Conservation (phyloP, 345 rosid genomes). For the Salix arbutifolia region DNA sequence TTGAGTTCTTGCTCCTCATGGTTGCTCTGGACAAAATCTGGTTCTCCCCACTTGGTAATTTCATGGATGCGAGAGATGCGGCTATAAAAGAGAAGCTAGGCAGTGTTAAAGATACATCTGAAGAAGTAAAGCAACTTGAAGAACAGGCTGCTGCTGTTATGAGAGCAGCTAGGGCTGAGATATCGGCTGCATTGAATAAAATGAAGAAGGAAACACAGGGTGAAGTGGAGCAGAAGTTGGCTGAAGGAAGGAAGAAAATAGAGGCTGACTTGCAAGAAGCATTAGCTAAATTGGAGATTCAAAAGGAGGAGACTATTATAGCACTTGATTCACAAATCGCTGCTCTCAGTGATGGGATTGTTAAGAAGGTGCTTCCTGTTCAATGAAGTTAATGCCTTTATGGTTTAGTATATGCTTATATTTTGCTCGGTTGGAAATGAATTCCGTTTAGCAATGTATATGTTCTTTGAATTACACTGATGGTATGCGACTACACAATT, state of each 20-base stretch:
- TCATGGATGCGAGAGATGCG: constrained; percentile 82
- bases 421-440: not conserved
- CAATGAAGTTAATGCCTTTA: constrained; percentile 4
- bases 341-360: constrained; percentile 73
- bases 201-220: constrained; percentile 88
- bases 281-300: constrained; percentile 62
- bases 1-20: constrained; percentile 76
- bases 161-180: constrained; percentile 90
- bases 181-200: constrained; percentile 75
- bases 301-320: constrained; percentile 73
- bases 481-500: not conserved
- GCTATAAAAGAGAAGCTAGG: constrained; percentile 72
- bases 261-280: constrained; percentile 86
- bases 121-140: constrained; percentile 80
- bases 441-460: not conserved
- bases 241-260: constrained; percentile 67
- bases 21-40: constrained; percentile 77
- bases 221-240: constrained; percentile 62
- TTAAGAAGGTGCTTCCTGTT: constrained; percentile 83
- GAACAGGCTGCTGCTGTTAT: constrained; percentile 73
- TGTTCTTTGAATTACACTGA: not conserved
- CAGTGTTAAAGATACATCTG: constrained; percentile 72
- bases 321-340: constrained; percentile 82
- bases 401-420: not conserved
- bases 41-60: constrained; percentile 77